Evolutionary conservation across 768 basidiomycete genomes (phyloP).

Genomic region (Pulveroboletus ravenelii): DNA sequence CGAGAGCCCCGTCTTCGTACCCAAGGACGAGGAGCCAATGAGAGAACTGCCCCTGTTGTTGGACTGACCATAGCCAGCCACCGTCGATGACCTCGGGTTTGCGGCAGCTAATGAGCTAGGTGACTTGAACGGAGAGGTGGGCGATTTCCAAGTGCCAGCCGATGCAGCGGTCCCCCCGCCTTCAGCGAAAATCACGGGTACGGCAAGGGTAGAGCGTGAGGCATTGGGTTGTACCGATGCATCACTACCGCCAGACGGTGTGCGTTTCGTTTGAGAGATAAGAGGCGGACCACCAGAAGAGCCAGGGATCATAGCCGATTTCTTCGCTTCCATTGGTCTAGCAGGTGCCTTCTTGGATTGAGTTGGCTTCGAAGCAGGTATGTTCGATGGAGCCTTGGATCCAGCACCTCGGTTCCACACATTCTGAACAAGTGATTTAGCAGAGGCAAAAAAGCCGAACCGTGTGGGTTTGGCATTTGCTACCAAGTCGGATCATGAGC

Average conservation of each 20-base stretch:
- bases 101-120: constrained; percentile 11
- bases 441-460: constrained; percentile 65
- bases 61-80: constrained; percentile 15
- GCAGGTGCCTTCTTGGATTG: constrained; percentile 10
- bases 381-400: constrained; percentile 24
- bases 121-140: constrained; percentile 15
- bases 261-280: constrained; percentile 14
- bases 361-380: constrained; percentile 27
- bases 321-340: constrained; percentile 18
- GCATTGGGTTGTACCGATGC: constrained; percentile 1
- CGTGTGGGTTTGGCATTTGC: constrained; percentile 42
- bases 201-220: constrained; percentile 13
- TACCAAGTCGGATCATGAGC: constrained; percentile 26
- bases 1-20: constrained; percentile 31
- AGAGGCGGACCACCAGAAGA: constrained; percentile 21
- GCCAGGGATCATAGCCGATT: constrained; percentile 15
- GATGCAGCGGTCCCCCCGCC: constrained; percentile 6
- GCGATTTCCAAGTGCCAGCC: constrained; percentile 18
- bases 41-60: constrained; percentile 15
- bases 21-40: constrained; percentile 36
- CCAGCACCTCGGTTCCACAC: constrained; percentile 63
- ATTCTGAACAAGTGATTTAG: constrained; percentile 66
- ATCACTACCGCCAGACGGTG: constrained; percentile 15
- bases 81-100: constrained; percentile 11
- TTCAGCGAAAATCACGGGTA: constrained; percentile 5